Percentiles rank a stretch among this genome's conserved stretches.
Evolutionary conservation across 2,329 filamentous ascomycete genomes (phyloP).

Genomic region (Colletotrichum sp.): DNA sequence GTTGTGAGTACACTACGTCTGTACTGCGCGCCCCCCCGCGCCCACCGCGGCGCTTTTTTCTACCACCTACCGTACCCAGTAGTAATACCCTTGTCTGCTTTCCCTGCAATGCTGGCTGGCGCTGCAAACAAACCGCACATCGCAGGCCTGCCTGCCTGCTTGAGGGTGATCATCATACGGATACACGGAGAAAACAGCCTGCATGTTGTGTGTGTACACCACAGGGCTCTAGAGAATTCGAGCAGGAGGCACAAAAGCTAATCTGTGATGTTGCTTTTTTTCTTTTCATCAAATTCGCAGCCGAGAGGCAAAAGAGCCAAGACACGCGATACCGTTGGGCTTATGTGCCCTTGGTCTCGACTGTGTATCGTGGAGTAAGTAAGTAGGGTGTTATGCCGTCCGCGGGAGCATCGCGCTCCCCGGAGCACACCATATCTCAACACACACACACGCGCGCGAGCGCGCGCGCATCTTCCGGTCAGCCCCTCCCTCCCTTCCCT

Average conservation of each 20-base stretch:
- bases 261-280: background rate
- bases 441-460: background rate
- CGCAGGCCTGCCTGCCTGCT: background rate
- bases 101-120: background rate
- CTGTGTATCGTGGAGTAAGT: background rate
- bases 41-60: background rate
- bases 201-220: background rate
- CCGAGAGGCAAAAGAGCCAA: background rate
- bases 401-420: background rate
- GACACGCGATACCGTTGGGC: background rate
- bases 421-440: background rate
- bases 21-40: background rate
- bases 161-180: background rate
- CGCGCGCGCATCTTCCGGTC: background rate
- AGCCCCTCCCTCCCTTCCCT: background rate
- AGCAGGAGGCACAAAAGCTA: background rate
- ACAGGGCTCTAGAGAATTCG: background rate
- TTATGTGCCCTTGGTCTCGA: background rate
- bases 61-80: background rate
- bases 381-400: background rate
- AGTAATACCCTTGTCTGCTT: background rate
- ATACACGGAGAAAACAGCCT: background rate
- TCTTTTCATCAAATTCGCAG: background rate
- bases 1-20: background rate
- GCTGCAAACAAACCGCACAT: too few species aligned